A percentile compares a stretch with the other conserved stretches of the same genome.
phyloP scores from a whole-genome alignment of 371 early-diverging fungal species.

The Basidiobolus meristosporus region DNA sequence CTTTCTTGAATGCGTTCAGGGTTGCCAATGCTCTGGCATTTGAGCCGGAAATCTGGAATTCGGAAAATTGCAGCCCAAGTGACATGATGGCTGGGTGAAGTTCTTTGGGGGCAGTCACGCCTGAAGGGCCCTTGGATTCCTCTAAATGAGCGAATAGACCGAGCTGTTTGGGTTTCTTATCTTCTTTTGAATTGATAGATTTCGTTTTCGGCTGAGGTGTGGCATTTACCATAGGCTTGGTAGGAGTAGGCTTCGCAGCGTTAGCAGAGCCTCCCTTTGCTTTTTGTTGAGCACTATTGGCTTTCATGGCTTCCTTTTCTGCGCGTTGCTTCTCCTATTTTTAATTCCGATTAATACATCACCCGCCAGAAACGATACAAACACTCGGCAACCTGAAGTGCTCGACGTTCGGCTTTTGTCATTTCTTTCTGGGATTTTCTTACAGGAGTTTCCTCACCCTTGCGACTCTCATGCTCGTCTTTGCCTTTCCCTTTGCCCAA shows the following conservation, averaged over 20 bases:
- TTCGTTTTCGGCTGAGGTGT: no score
- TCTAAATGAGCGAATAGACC: conserved; percentile 40
- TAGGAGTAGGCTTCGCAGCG: no score
- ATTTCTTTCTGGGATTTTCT: conserved; percentile 42
- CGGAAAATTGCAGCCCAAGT: conserved; percentile 70
- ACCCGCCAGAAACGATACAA: not conserved
- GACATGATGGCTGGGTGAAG: conserved; percentile 79
- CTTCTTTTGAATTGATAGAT: conserved; percentile 8
- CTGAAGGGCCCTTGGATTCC: conserved; percentile 27
- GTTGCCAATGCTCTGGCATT: conserved; percentile 80
- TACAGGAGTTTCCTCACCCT: not conserved
- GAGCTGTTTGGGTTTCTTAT: conserved; percentile 2
- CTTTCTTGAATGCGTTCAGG: conserved; percentile 65
- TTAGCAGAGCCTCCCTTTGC: no score
- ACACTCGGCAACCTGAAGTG: conserved; percentile 20
- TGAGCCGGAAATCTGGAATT: conserved; percentile 72
- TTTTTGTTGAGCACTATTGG: conserved; percentile 15
- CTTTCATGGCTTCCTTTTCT: conserved; percentile 34
- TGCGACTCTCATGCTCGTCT: no score
- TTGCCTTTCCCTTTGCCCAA: no score
- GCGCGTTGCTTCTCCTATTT: conserved; percentile 51
- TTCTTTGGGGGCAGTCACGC: conserved; percentile 21
- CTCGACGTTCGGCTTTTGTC: conserved; percentile 84
- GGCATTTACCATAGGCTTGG: no score
- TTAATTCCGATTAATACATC: not conserved